Percentiles rank a stretch among this genome's conserved stretches.
These are phyloP conservation scores for Acmispon strigosus DNA, from an alignment of 306 rosid species.

Conservation along the genomic window DNA sequence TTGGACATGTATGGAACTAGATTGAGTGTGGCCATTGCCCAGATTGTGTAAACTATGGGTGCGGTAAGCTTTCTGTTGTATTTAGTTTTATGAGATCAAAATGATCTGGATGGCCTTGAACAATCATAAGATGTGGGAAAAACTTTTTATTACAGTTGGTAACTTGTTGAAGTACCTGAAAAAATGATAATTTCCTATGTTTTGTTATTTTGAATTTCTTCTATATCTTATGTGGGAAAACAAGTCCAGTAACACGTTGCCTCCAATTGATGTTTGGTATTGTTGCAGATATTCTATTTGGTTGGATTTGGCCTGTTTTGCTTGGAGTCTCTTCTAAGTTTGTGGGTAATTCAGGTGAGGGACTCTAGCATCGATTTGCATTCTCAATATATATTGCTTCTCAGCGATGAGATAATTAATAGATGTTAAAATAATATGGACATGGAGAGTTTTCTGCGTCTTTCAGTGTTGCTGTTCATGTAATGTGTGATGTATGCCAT, in stretches of 20 bases:
- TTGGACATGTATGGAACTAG: conserved; percentile 8
- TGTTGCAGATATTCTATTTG: conserved; percentile 78
- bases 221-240: not conserved
- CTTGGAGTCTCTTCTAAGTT: conserved; percentile 91
- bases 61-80: not conserved
- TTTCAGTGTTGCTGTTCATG: not conserved
- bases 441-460: not conserved
- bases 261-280: not conserved
- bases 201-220: not conserved
- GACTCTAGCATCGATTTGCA: not conserved
- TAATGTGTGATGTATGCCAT: not conserved
- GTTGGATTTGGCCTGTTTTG: conserved; percentile 91
- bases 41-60: not conserved
- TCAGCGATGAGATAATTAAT: not conserved
- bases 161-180: not conserved
- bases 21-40: not conserved
- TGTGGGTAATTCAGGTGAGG: conserved; percentile 95
- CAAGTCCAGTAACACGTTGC: not conserved
- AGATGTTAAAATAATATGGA: not conserved
- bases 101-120: not conserved
- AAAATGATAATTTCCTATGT: not conserved
- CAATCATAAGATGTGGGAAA: not conserved
- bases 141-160: not conserved
- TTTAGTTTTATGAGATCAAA: not conserved
- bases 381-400: conserved; percentile 12